Evolutionary conservation across 805 yeast genomes (phyloP), one percentile per base, ranked within the genome.

Genomic region (Danielozyma ontarioensis): DNA sequence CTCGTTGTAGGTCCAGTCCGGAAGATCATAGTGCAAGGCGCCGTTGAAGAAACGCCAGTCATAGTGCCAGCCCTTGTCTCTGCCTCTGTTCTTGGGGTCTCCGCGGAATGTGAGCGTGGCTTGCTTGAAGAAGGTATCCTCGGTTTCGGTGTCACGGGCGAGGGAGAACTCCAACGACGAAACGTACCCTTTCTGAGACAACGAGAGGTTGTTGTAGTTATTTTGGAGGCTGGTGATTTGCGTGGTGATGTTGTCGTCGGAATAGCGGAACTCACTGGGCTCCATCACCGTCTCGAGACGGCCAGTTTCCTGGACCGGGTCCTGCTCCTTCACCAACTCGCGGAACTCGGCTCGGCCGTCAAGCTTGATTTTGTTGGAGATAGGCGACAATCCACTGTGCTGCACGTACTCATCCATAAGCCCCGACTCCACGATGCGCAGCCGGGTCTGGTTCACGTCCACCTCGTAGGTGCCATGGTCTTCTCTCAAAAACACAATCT

Each of bases 391-490:
- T 10, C 10, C 10, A 17, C 34, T 34, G 13, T 31, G 24, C n/a
- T 32, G 27, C 31, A 47, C 28, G 16, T 37, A 41, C 17, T 35
- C 40, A 36, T 37, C 35, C 35, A 37, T 29, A 24, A 48, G 29
- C 10, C 49, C 36, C 32, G 41, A 44, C 14, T 37, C 36, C 1
- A 41, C 28, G 19, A 23, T 27, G 13, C 27, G 10, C 13, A 31
- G 13, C 3, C 28, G 30, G 3, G 23, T 33, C 30, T 40, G 43
- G 29, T 35, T 23, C 22, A 49, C 51, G 29, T 35, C 30, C 16
- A 44, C 50, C 29, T 49, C 52, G 31, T 35, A 49, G 5, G 51
- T 44, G 11, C 51, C 52, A 3, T 42, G 42, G 2, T 39, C 29
- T 10, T 33, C 17, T 6, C 5, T 34, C 27, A 44, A 30, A 2